Percentiles rank a stretch among this genome's conserved stretches.
Evolutionary conservation across 1,139 yeast species (phyloP).

Genomic region (Kodamaea sp.): DNA sequence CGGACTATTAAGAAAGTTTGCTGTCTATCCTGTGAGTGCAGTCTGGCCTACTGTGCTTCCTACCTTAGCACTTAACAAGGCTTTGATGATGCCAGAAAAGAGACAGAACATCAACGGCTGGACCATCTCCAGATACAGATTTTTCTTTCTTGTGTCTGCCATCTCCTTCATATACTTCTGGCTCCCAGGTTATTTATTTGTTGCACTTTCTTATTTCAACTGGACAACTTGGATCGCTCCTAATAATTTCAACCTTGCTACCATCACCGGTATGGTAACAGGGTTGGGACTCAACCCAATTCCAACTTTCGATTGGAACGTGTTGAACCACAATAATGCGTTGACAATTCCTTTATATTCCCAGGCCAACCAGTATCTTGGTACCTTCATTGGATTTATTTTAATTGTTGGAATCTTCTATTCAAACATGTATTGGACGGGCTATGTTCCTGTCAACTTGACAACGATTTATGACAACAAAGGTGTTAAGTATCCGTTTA

Average conservation of each 20-base stretch:
- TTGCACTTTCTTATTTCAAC: constrained; percentile 18
- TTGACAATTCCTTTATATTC: constrained; percentile 26
- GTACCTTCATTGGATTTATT: constrained; percentile 35
- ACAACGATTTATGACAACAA: constrained; percentile 15
- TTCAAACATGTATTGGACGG: constrained; percentile 19
- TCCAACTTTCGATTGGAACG: constrained; percentile 21
- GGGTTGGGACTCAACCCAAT: constrained; percentile 22
- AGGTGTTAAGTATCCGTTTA: constrained; percentile 17
- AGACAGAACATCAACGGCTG: constrained; percentile 21
- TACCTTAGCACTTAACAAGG: constrained; percentile 21
- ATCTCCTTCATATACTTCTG: constrained; percentile 21
- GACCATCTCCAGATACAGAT: constrained; percentile 19
- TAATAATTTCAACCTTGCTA: constrained; percentile 18
- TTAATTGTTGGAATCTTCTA: constrained; percentile 33
- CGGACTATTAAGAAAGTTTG: constrained; percentile 21
- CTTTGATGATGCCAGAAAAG: constrained; percentile 18
- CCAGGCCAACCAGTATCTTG: constrained; percentile 38
- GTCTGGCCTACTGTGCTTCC: constrained; percentile 22
- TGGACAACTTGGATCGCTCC: constrained; percentile 26
- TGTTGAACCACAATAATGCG: constrained; percentile 9
- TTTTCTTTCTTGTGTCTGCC: constrained; percentile 14
- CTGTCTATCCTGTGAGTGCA: constrained; percentile 16
- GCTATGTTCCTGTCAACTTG: constrained; percentile 19
- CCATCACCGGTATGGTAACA: constrained; percentile 16
- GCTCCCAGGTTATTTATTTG: constrained; percentile 20